Evolutionary conservation across 345 rosid species (phyloP), one percentile per base, ranked within the genome.

Genomic region (Camelina neglecta): DNA sequence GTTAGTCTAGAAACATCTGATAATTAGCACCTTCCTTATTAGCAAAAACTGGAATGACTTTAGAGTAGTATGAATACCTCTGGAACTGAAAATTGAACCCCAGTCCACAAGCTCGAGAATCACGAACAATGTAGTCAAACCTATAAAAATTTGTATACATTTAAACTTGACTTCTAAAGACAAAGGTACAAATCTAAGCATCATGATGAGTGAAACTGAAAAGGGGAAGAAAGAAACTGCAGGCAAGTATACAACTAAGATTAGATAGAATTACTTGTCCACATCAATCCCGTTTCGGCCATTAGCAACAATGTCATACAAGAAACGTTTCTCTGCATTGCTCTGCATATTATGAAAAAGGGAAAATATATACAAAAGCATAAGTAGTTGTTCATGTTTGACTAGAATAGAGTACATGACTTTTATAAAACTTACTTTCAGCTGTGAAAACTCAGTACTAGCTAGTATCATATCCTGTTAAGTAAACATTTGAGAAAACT

Each of bases 281-380:
- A 94, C 98, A 33, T 94, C 98, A 69, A 94, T 87, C 75, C 98
- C 97, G 80, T 90, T 94, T 79, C 92, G 89, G 73, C 98, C 98
- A 82, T 94, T 94, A 71, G 98, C 97, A 72, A 94, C 98, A 82
- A 94, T 90, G 74, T 94, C 98, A 83, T 90, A 92, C 81, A 94
- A 81, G 85, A 89, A 94, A 35, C 75, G 86, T 75, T 92, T 94
- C 82, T 87, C 96, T 49, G 41, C 76, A 26, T 82, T 66, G 60
- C 78, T 81, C 97, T 92, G 71, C 71, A 82, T 63, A 60, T 24
- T 35, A 73, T 10, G 44, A 50, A 16, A 44, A 70, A 13, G 20
- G 38, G 31, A 16, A 62, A 35, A 76, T 35, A 72, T 36, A 69
- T 38, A 44, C 20, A 72, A 77, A 48, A 48, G 67, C 53, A 29